Base-by-base conservation (phyloP, 192 early-diverging fungal species). In the Chytriomyces sp. region DNA sequence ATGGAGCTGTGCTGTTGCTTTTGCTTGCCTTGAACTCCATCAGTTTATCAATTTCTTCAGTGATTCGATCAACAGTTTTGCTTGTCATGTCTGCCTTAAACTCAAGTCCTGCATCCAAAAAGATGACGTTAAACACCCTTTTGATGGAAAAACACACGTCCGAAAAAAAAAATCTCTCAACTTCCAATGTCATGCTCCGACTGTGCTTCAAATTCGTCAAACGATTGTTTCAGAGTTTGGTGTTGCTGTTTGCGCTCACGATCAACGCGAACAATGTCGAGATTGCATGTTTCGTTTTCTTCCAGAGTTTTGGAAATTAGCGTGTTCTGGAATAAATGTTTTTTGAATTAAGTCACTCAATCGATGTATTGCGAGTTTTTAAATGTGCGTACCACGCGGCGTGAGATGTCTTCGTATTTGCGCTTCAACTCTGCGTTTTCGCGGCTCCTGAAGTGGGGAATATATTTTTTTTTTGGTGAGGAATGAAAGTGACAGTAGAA, bases 401-500 rank as follows among this genome's bases (percentile, higher is more conserved):
- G 24, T 10, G 70, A 24, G 13, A 75, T 18, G 18, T 59, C 72
- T n/a, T 80, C 23, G 60, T 69, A 61, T 47, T 67, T 45, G 20
- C 46, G 53, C 47, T 70, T 64, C 10, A 80, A 65, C 23, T 67
- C 72, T 7, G 35, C 18, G 60, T 80, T 80, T 69, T 80, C 79
- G 16, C 63, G 35, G 50, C 59, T 74, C 57, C 72, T 80, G 67
- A 53, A 72, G 50, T 53, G 7, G n/a, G 26, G n/a, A 6, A 4
- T n/a, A 28, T 64, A 4, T 20, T 20, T 64, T 24, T 6, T n/a
- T 2, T n/a, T 67, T 67, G 43, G 23, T 48, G 45, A 18, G 28
- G 67, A 48, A 13, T 18, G 9, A 16, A 23, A 46, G 67, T 44
- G 18, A 1, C 20, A 47, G 5, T 46, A 26, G 10, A 23, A 23